Evolutionary conservation across 352 stramenopile genomes (phyloP).

Genomic region (Phytophthora quininea): DNA sequence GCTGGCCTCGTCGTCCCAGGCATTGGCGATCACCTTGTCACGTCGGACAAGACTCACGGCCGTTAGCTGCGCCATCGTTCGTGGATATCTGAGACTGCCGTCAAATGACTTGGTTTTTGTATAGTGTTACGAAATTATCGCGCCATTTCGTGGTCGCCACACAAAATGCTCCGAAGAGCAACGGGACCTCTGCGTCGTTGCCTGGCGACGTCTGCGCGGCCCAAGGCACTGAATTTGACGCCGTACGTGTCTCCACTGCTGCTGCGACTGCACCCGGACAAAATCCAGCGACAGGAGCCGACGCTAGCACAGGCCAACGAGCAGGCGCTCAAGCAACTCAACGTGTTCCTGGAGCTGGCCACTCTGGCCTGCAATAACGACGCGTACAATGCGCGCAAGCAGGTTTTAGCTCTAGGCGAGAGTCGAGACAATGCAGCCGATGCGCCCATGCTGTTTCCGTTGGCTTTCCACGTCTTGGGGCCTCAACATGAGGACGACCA

Average conservation of each 20-base stretch:
- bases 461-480: slow-evolving; percentile 60
- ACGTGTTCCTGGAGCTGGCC: slow-evolving; percentile 75
- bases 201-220: slow-evolving; percentile 22
- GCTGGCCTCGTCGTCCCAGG: too few relatives aligned
- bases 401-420: slow-evolving; percentile 44
- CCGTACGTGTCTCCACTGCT: slow-evolving; percentile 71
- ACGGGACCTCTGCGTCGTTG: slow-evolving; percentile 9
- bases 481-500: slow-evolving; percentile 16
- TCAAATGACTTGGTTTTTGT: too few relatives aligned
- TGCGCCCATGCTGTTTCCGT: slow-evolving; percentile 50
- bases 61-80: too few relatives aligned
- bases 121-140: too few relatives aligned
- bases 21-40: too few relatives aligned
- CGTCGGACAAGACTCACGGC: too few relatives aligned
- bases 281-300: slow-evolving; percentile 53
- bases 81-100: too few relatives aligned
- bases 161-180: slow-evolving; percentile 23
- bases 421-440: slow-evolving; percentile 19
- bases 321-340: slow-evolving; percentile 79
- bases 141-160: neutral
- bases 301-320: slow-evolving; percentile 62
- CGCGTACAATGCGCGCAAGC: slow-evolving; percentile 55
- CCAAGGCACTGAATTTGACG: slow-evolving; percentile 62
- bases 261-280: slow-evolving; percentile 73
- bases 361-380: slow-evolving; percentile 74